These are phyloP conservation scores for Tylopilus felleus DNA, from an alignment of 768 basidiomycete genomes.

Conservation along the genomic window DNA sequence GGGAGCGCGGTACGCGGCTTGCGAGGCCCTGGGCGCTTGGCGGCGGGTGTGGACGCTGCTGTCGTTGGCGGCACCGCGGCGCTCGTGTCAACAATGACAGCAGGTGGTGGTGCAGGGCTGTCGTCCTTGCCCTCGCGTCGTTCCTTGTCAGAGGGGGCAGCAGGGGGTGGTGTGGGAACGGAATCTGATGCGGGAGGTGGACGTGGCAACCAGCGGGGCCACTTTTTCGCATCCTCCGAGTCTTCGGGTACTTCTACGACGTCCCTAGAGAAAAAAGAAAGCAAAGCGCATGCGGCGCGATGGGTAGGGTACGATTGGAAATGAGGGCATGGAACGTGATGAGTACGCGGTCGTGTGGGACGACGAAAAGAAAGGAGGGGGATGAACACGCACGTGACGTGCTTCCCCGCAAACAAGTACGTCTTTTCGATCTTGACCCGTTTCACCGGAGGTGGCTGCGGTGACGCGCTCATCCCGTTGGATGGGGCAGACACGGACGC, in stretches of 20 bases:
- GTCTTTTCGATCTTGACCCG: slow-evolving; percentile 66
- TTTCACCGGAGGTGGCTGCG: slow-evolving; percentile 27
- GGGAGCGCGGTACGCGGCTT: slow-evolving; percentile 60
- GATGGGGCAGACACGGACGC: slow-evolving; percentile 45
- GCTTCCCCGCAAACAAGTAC: slow-evolving; percentile 75
- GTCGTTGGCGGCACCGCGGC: neutral
- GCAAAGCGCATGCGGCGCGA: neutral
- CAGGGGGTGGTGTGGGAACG: no score
- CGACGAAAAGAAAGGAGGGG: neutral
- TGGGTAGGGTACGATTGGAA: neutral
- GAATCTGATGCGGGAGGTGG: no score
- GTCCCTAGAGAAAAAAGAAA: slow-evolving; percentile 47
- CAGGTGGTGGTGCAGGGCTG: no score
- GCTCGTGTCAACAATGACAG: slow-evolving; percentile 32
- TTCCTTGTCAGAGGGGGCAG: no score
- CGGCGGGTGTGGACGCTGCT: neutral
- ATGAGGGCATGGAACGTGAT: no score
- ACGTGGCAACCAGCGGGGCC: no score
- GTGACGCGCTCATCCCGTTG: neutral
- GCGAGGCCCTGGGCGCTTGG: slow-evolving; percentile 59
- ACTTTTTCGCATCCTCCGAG: no score
- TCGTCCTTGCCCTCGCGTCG: no score
- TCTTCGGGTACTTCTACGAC: slow-evolving; percentile 69
- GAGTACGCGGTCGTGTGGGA: neutral
- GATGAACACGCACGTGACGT: slow-evolving; percentile 54